Conservation (phyloP, 257 asterid genomes). For the Henckelia pumila region DNA sequence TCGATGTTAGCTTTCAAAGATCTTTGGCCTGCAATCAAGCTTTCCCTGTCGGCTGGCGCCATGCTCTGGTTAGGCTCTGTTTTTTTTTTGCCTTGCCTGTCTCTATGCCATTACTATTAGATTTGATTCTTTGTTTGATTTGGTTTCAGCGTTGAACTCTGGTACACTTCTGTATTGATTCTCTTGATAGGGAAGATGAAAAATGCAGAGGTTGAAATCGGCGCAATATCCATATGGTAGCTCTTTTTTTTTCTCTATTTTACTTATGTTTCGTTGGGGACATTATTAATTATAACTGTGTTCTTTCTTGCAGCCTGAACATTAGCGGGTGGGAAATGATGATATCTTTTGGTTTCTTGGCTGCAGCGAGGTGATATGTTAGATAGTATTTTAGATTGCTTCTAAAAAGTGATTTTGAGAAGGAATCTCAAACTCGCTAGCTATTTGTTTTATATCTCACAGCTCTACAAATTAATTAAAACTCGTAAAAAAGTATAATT, state of each 20-base stretch:
- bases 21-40: slow-evolving; percentile 66
- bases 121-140: background rate
- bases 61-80: slow-evolving; percentile 60
- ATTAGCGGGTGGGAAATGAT: slow-evolving; percentile 81
- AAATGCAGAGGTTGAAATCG: slow-evolving; percentile 61
- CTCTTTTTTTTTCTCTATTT: background rate
- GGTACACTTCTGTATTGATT: slow-evolving; percentile 66
- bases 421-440: too few relatives aligned
- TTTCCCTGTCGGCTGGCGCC: slow-evolving; percentile 72
- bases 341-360: slow-evolving; percentile 68
- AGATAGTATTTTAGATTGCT: too few relatives aligned
- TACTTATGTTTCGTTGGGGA: background rate
- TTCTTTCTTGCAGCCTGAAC: slow-evolving; percentile 48
- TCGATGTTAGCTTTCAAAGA: slow-evolving; percentile 56
- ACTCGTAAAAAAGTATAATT: background rate
- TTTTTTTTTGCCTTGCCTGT: too few relatives aligned
- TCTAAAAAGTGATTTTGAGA: too few relatives aligned
- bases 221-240: slow-evolving; percentile 78
- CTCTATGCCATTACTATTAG: background rate
- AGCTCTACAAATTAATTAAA: background rate
- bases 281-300: background rate
- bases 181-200: slow-evolving; percentile 63
- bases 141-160: slow-evolving; percentile 54
- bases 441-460: background rate
- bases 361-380: slow-evolving; percentile 60